phyloP scores from a whole-genome alignment of 169 alveolate species.

The Cryptosporidium meleagridis region DNA sequence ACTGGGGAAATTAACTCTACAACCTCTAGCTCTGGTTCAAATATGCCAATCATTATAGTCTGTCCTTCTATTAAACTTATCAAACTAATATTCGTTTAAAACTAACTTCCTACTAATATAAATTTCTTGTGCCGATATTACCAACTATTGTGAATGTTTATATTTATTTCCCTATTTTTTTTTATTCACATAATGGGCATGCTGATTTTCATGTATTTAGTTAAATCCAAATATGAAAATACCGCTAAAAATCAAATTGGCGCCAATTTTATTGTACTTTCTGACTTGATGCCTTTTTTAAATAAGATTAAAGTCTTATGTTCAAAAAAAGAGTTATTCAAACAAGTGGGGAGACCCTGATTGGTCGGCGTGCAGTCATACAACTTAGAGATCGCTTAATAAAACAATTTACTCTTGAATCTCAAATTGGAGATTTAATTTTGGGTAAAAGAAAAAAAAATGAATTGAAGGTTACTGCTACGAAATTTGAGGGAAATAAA shows the following conservation, averaged over 20 bases:
- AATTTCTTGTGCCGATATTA: too few species aligned
- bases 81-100: not conserved
- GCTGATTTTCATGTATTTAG: not conserved
- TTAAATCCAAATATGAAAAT: not conserved
- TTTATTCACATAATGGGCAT: not conserved
- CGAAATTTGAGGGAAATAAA: constrained; percentile 22
- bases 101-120: too few species aligned
- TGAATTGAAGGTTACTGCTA: constrained; percentile 17
- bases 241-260: not conserved
- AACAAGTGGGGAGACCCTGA: constrained; percentile 32
- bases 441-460: constrained; percentile 54
- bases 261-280: not conserved
- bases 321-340: constrained; percentile 16
- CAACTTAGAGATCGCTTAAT: constrained; percentile 25
- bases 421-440: constrained; percentile 8
- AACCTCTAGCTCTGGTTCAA: constrained; percentile 48
- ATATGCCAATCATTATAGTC: constrained; percentile 15
- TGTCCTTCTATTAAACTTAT: not conserved
- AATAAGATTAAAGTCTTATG: constrained; percentile 6
- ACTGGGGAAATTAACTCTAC: constrained; percentile 1
- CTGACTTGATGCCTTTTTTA: not conserved
- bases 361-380: constrained; percentile 31
- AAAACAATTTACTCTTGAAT: constrained; percentile 12
- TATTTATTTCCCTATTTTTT: not conserved
- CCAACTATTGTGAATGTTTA: not conserved